phyloP scores from a whole-genome alignment of 805 yeast genomes.

The Hanseniaspora osmophila region DNA sequence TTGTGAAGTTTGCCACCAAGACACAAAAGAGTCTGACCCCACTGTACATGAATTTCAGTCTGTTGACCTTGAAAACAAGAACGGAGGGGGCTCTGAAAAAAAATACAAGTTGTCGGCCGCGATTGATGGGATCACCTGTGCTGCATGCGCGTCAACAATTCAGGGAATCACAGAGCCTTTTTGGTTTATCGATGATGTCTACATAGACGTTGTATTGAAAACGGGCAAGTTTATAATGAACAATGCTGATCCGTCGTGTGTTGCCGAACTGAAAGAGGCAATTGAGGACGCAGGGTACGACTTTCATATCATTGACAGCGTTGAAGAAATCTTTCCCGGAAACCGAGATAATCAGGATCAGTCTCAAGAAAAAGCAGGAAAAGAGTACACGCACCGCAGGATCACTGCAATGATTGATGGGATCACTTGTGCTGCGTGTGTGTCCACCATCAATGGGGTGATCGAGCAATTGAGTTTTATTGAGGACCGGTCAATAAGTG shows the following conservation, averaged over 20 bases:
- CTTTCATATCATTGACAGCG: constrained; percentile 32
- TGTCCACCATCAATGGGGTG: constrained; percentile 34
- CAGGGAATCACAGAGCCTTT: constrained; percentile 31
- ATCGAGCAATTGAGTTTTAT: constrained; percentile 35
- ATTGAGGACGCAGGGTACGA: constrained; percentile 60
- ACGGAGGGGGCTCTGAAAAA: background rate
- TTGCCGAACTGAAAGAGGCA: constrained; percentile 31
- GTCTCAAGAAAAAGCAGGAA: no score
- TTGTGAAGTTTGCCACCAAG: background rate
- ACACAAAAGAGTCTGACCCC: background rate
- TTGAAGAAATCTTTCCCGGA: constrained; percentile 13
- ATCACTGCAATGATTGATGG: constrained; percentile 13
- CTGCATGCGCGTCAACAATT: constrained; percentile 52
- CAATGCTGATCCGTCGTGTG: constrained; percentile 22
- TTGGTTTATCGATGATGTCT: constrained; percentile 38
- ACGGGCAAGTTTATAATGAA: constrained; percentile 48
- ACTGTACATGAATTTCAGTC: background rate
- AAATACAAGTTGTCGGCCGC: constrained; percentile 25
- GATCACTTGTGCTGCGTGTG: constrained; percentile 37
- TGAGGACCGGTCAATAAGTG: constrained; percentile 35
- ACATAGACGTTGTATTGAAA: constrained; percentile 45
- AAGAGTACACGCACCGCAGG: background rate
- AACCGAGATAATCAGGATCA: no score
- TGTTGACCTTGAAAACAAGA: background rate
- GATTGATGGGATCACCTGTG: constrained; percentile 65